Evolutionary conservation across 2,329 filamentous ascomycete genomes (phyloP).

Genomic region (Karstenula rhodostoma): DNA sequence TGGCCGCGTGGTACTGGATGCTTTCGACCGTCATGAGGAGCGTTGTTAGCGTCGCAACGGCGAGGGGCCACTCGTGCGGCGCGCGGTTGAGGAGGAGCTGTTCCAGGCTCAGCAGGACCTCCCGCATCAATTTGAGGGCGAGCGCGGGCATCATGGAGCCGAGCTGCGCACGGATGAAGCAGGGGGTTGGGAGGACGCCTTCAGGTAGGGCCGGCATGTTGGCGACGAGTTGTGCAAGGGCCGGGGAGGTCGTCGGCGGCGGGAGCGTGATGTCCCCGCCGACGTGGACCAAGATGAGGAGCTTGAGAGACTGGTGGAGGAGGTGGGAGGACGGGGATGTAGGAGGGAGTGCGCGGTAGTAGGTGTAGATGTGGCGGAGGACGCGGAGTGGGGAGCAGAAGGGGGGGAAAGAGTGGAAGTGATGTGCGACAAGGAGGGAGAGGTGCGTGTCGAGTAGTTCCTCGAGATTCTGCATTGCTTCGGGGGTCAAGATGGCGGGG

Average conservation of each 20-base stretch:
- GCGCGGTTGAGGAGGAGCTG: conserved; percentile 39
- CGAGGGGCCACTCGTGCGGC: conserved; percentile 42
- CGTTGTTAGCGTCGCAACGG: conserved; percentile 42
- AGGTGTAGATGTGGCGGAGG: conserved; percentile 45
- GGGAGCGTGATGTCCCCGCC: conserved; percentile 48
- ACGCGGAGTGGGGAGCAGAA: conserved; percentile 45
- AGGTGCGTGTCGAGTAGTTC: conserved; percentile 42
- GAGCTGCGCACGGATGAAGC: conserved; percentile 51
- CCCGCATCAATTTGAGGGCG: conserved; percentile 41
- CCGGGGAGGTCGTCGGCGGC: conserved; percentile 22
- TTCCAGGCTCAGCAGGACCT: conserved; percentile 44
- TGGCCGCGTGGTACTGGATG: conserved; percentile 50
- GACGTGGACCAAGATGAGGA: conserved; percentile 50
- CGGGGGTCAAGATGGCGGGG: conserved; percentile 41
- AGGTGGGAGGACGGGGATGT: conserved; percentile 28
- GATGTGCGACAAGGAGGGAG: conserved; percentile 39
- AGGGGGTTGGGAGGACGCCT: conserved; percentile 40
- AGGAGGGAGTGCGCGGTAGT: conserved; percentile 34
- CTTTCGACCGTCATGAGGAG: conserved; percentile 50
- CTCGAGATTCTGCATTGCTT: conserved; percentile 28
- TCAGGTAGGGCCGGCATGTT: conserved; percentile 26
- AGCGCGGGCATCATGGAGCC: conserved; percentile 46
- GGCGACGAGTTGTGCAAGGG: conserved; percentile 28
- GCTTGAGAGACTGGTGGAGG: conserved; percentile 47
- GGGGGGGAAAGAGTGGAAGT: conserved; percentile 47